Evolutionary conservation across 192 early-diverging fungal species (phyloP).

Genomic region (Umbelopsis sp.): DNA sequence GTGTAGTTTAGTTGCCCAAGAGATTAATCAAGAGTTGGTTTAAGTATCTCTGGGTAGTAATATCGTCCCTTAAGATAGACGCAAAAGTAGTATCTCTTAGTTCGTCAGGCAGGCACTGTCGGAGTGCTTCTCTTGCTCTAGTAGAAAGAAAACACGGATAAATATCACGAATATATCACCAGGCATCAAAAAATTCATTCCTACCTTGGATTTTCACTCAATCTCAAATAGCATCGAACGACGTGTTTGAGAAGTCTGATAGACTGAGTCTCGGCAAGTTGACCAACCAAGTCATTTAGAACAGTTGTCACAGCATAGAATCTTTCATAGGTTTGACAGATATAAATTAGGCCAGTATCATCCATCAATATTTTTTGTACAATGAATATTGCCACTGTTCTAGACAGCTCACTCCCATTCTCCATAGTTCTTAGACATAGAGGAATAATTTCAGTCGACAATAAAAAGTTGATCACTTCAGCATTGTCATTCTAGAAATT

Average conservation of each 20-base stretch:
- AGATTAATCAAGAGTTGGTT: conserved; percentile 67
- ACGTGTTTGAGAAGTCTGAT: conserved; percentile 94
- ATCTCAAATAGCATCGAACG: conserved; percentile 86
- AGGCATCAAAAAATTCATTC: neutral
- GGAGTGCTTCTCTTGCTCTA: conserved; percentile 86
- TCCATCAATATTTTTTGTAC: conserved; percentile 96
- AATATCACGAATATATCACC: neutral
- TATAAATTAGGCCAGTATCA: conserved; percentile 87
- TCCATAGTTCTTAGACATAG: conserved; percentile 99
- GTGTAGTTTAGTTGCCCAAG: conserved; percentile 38
- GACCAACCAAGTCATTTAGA: conserved; percentile 88
- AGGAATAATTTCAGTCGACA: conserved; percentile 97
- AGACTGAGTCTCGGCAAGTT: conserved; percentile 83
- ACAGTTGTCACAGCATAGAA: conserved; percentile 95
- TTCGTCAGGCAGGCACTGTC: conserved; percentile 88
- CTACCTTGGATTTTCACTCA: conserved; percentile 84
- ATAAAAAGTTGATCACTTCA: conserved; percentile 93
- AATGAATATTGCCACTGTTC: conserved; percentile 98
- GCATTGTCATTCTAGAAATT: conserved; percentile 79
- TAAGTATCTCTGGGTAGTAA: conserved; percentile 84
- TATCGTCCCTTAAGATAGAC: conserved; percentile 82
- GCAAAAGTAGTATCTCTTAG: conserved; percentile 89
- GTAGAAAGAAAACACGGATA: neutral
- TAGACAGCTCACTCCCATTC: conserved; percentile 93
- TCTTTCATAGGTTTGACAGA: conserved; percentile 89